A percentile compares a stretch with the other conserved stretches of the same genome.
phyloP scores from a whole-genome alignment of 2,329 filamentous ascomycete species.

The Neonectria coccinea region DNA sequence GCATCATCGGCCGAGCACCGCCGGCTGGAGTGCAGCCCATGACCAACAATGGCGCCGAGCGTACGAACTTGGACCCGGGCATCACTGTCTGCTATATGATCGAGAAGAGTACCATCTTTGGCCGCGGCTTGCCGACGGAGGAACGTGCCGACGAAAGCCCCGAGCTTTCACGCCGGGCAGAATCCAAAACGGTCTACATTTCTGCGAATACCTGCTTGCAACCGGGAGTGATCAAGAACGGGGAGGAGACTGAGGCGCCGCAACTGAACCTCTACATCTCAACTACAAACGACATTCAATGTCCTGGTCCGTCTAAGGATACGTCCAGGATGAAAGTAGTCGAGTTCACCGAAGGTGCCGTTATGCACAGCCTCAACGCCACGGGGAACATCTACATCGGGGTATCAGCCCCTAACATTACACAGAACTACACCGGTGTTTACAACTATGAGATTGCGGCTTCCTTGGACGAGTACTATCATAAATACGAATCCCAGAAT shows the following conservation, averaged over 20 bases:
- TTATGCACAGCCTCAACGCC: slow-evolving; percentile 70
- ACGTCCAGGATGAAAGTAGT: slow-evolving; percentile 45
- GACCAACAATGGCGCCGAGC: slow-evolving; percentile 73
- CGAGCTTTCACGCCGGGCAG: slow-evolving; percentile 47
- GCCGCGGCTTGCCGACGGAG: slow-evolving; percentile 30
- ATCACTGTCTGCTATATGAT: slow-evolving; percentile 62
- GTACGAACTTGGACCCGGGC: slow-evolving; percentile 72
- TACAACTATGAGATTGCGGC: slow-evolving; percentile 87
- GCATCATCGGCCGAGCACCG: slow-evolving; percentile 72
- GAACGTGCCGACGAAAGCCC: slow-evolving; percentile 28
- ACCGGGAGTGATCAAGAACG: slow-evolving; percentile 60
- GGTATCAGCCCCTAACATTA: slow-evolving; percentile 76
- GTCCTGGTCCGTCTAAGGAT: slow-evolving; percentile 41
- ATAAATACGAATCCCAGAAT: slow-evolving; percentile 65
- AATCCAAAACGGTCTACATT: slow-evolving; percentile 72
- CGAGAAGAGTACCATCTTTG: slow-evolving; percentile 45
- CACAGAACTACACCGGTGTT: slow-evolving; percentile 68
- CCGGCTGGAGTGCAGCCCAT: slow-evolving; percentile 62
- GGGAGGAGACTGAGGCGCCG: slow-evolving; percentile 57
- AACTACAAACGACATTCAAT: slow-evolving; percentile 52
- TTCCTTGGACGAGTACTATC: slow-evolving; percentile 83
- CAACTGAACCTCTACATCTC: slow-evolving; percentile 86
- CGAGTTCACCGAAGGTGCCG: slow-evolving; percentile 76
- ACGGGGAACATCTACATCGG: slow-evolving; percentile 80
- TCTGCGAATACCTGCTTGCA: slow-evolving; percentile 89